Conservation (phyloP, 2,329 filamentous ascomycete genomes). For the Albifimbria verrucaria region DNA sequence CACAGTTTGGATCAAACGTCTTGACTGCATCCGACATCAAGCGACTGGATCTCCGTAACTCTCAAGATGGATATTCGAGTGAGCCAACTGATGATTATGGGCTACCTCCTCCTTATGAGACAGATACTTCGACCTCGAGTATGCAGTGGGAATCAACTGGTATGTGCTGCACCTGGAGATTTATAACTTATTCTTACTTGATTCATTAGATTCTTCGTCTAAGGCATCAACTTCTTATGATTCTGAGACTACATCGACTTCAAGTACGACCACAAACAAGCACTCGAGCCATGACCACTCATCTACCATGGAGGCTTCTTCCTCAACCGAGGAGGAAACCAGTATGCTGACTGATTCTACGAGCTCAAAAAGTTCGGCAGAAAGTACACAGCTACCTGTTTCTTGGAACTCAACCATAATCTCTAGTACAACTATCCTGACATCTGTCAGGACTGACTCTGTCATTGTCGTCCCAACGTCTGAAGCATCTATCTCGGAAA, state of each 20-base stretch:
- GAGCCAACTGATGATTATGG: not conserved
- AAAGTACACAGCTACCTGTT: not conserved
- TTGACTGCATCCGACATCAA: no score
- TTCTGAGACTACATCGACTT: not conserved
- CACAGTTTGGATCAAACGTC: no score
- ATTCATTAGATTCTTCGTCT: not conserved
- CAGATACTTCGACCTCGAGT: not conserved
- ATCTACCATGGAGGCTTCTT: no score
- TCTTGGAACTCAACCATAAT: not conserved
- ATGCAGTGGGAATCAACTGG: no score
- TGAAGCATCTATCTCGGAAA: not conserved
- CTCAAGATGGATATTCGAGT: not conserved
- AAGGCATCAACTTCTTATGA: not conserved
- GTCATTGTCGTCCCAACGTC: not conserved
- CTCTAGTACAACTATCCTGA: not conserved
- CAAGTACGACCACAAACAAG: not conserved
- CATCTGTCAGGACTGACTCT: not conserved
- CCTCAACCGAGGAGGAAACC: no score
- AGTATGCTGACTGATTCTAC: not conserved
- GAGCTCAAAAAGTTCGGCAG: not conserved
- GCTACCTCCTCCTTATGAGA: not conserved
- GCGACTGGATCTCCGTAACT: not conserved
- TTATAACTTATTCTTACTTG: no score
- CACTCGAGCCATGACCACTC: no score
- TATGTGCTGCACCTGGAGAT: no score